These are phyloP conservation scores for Taphrina pruni DNA, from an alignment of 1,139 yeast genomes.

Conservation along the genomic window DNA sequence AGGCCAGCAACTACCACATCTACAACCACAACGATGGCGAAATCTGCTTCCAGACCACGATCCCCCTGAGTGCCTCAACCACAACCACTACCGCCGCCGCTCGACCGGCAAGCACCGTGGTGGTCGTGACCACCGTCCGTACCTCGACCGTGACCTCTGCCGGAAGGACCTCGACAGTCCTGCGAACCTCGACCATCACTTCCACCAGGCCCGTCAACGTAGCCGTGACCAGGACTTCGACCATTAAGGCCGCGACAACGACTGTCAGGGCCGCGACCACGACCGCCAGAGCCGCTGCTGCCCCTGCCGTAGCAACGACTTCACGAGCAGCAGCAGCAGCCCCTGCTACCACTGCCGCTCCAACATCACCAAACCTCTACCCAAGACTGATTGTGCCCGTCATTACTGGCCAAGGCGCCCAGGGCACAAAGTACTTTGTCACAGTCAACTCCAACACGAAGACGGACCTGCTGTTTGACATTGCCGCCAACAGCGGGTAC, in stretches of 20 bases:
- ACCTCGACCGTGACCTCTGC: constrained; percentile 2
- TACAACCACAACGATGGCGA: constrained; percentile 16
- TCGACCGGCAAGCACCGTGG: background rate
- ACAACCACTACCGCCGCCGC: background rate
- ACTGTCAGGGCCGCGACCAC: background rate
- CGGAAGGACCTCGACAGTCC: constrained; percentile 6
- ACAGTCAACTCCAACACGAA: constrained; percentile 17
- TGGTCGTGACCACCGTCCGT: background rate
- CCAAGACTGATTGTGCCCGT: constrained; percentile 29
- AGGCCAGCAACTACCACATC: constrained; percentile 2
- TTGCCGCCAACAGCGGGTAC: constrained; percentile 11
- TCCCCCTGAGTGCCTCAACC: background rate
- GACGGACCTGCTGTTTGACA: constrained; percentile 17
- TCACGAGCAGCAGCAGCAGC: background rate
- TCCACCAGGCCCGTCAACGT: background rate
- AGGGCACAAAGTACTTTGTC: constrained; percentile 10
- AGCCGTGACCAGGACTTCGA: background rate
- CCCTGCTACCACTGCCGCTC: constrained; percentile 18
- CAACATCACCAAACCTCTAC: constrained; percentile 18
- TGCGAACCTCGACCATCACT: background rate
- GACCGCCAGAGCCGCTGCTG: background rate
- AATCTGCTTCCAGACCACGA: constrained; percentile 16
- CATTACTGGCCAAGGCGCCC: constrained; percentile 13
- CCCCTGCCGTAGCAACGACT: background rate
- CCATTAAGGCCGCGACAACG: background rate